Evolutionary conservation across 2,329 filamentous ascomycete species (phyloP), one percentile per base, ranked within the genome.

Genomic region (Penicillium brasilianum): DNA sequence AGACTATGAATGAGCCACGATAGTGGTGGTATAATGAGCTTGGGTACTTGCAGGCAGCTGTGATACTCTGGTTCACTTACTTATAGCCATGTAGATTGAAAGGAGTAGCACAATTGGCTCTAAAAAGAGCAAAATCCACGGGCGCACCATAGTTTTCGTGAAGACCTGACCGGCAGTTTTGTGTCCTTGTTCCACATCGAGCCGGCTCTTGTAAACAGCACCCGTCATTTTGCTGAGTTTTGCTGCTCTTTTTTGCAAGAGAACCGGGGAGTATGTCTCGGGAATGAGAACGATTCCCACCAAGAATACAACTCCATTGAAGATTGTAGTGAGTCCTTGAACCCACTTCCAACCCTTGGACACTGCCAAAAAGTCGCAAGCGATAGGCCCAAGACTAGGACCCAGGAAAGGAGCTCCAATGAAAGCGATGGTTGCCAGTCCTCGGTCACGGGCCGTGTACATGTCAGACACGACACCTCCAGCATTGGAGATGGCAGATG

Each of bases 311-410:
- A 51, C 13, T 18, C 48, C 48, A 13, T 51, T 51, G 14, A 48
- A 48, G 3, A 48, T 48, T 30, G 44, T n/a, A 16, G 22, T 48
- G 22, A 48, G 44, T 48, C 22, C 44, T 48, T 48, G 44, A 48
- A 48, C 22, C 44, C 44, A 48, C 16, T 48, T 48, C 43, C 44
- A 48, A 9, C 44, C 44, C n/a, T 48, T 48, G 14, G 44, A 48
- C 6, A 48, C 44, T 8, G 44, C 44, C 44, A 48, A 30, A 14
- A 48, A 48, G 14, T 48, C 44, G 14, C 44, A 48, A 28, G 22
- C 22, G 4, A 48, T 30, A n/a, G 44, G 44, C 8, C 44, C 44
- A 25, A 48, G 44, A 16, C 44, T 48, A 28, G 44, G 44, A n/a
- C 44, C 44, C 7, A 48, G 44, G 14, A 48, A 48, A 9, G 44